Evolutionary conservation across 2,329 filamentous ascomycete species (phyloP).

Genomic region (Pseudovirgaria hyperparasitica): DNA sequence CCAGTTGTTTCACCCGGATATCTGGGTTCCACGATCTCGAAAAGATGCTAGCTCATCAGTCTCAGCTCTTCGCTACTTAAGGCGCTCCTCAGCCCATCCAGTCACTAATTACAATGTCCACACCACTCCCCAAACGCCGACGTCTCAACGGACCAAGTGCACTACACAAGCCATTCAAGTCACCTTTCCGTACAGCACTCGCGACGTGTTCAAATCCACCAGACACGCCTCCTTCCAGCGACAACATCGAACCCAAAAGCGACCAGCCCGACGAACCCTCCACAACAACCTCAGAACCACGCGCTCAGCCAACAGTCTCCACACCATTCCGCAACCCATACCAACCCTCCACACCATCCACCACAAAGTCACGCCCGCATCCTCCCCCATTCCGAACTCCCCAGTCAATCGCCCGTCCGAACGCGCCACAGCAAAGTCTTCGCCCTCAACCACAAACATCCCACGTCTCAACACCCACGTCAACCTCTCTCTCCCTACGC

Average conservation of each 20-base stretch:
- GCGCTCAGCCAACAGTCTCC: slow-evolving; percentile 4
- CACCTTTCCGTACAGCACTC: slow-evolving; percentile 43
- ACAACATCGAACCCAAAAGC: not conserved
- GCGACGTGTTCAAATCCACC: slow-evolving; percentile 3
- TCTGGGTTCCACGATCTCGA: too few species aligned
- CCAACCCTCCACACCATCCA: slow-evolving; percentile 4
- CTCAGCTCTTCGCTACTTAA: too few species aligned
- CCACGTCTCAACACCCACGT: slow-evolving; percentile 12
- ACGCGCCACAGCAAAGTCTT: slow-evolving; percentile 10
- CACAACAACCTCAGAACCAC: slow-evolving; percentile 1
- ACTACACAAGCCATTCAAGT: slow-evolving; percentile 59
- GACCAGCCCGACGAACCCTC: slow-evolving; percentile 3
- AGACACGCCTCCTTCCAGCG: not conserved
- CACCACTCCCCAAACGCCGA: slow-evolving; percentile 48
- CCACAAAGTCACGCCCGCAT: slow-evolving; percentile 16
- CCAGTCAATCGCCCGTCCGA: slow-evolving; percentile 14
- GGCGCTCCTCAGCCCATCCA: too few species aligned
- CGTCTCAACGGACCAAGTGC: slow-evolving; percentile 45
- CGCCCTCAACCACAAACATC: slow-evolving; percentile 7
- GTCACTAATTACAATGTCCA: slow-evolving; percentile 28
- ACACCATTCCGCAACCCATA: slow-evolving; percentile 6
- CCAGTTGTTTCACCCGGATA: too few species aligned
- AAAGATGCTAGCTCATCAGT: too few species aligned
- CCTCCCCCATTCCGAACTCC: not conserved
- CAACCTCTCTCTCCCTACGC: slow-evolving; percentile 11